Percentiles rank a stretch among this genome's conserved stretches.
These are phyloP conservation scores for Chionographis japonica DNA, from an alignment of 106 monocot species.

Conservation along the genomic window DNA sequence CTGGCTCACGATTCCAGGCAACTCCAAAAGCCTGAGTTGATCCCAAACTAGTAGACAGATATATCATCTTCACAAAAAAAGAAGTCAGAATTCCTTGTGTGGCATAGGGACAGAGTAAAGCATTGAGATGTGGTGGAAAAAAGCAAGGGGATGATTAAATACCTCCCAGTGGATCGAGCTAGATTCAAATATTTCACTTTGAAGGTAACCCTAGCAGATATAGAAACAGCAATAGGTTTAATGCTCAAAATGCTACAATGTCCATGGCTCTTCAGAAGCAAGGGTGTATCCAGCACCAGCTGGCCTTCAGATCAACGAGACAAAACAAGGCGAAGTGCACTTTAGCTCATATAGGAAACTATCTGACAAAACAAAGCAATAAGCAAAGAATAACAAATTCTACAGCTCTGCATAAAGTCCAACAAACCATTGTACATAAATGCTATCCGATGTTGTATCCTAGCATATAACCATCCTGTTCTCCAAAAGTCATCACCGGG, in stretches of 20 bases:
- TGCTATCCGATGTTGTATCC: constrained; percentile 45
- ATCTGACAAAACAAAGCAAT: not conserved
- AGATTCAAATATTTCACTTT: constrained; percentile 53
- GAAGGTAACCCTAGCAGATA: constrained; percentile 52
- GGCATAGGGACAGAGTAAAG: too few relatives aligned
- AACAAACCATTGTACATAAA: constrained; percentile 69
- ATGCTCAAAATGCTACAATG: constrained; percentile 40
- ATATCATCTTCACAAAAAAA: too few relatives aligned
- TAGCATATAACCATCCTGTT: constrained; percentile 72
- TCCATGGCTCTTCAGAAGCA: constrained; percentile 19
- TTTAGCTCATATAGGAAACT: not conserved
- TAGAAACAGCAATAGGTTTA: constrained; percentile 60
- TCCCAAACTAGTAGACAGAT: too few relatives aligned
- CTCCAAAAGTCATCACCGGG: constrained; percentile 61
- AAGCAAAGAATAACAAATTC: not conserved
- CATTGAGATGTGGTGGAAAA: too few relatives aligned
- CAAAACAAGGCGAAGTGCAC: not conserved
- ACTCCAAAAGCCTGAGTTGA: too few relatives aligned
- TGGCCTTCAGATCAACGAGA: constrained; percentile 36
- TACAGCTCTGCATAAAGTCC: not conserved
- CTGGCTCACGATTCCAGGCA: too few relatives aligned
- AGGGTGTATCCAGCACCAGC: constrained; percentile 41
- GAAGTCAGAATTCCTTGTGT: too few relatives aligned
- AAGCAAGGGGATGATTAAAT: not conserved
- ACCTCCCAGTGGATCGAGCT: constrained; percentile 41